A percentile compares a stretch with the other conserved stretches of the same genome.
phyloP scores from a whole-genome alignment of 495 filamentous ascomycete genomes.

The Podospora comata region DNA sequence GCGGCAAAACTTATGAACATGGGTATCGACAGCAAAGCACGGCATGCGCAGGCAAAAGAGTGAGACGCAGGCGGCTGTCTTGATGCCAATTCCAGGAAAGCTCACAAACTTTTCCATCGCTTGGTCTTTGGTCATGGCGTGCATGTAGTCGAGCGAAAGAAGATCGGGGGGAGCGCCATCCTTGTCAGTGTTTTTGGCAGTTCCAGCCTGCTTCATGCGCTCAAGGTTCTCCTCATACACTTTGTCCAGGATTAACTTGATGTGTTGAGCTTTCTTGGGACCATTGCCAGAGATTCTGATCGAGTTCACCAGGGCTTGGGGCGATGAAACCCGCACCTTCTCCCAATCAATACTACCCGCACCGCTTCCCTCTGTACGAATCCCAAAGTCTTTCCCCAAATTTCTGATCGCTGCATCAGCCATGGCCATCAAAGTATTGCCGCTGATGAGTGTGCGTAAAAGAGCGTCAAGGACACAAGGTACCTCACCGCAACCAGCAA shows the following conservation, averaged over 20 bases:
- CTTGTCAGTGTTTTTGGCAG: not conserved
- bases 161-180: conserved; percentile 22
- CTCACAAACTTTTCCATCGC: conserved; percentile 70
- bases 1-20: conserved; percentile 74
- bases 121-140: conserved; percentile 60
- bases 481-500: conserved; percentile 90
- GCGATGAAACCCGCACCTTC: conserved; percentile 61
- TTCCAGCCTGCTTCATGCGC: conserved; percentile 20
- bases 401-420: conserved; percentile 68
- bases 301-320: conserved; percentile 63
- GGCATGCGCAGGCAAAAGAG: conserved; percentile 76
- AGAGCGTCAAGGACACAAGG: conserved; percentile 88
- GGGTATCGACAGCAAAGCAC: conserved; percentile 82
- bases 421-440: conserved; percentile 65
- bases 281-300: conserved; percentile 72
- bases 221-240: conserved; percentile 66
- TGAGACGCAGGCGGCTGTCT: conserved; percentile 83
- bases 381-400: conserved; percentile 66
- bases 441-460: conserved; percentile 75
- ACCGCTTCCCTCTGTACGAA: conserved; percentile 37
- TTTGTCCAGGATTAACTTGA: conserved; percentile 78
- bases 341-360: conserved; percentile 86
- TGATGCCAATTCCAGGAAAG: conserved; percentile 84
- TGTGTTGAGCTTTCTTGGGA: conserved; percentile 64
- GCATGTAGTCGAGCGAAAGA: conserved; percentile 73